Evolutionary conservation across 2,329 filamentous ascomycete genomes (phyloP).

Genomic region (Kalmusia sp.): DNA sequence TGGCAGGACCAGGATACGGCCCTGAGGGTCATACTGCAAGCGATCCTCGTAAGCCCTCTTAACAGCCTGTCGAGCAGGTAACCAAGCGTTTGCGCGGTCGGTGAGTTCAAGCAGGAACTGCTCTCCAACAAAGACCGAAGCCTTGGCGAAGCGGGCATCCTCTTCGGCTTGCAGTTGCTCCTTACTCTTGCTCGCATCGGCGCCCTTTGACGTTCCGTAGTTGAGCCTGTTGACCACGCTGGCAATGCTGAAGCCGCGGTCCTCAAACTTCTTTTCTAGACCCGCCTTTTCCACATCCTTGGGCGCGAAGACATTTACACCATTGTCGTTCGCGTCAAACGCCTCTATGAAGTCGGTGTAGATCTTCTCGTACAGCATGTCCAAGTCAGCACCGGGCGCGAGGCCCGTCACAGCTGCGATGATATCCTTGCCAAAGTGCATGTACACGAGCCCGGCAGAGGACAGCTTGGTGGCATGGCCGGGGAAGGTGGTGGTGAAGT

Average conservation of each 20-base stretch:
- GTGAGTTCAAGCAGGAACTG: slow-evolving; percentile 84
- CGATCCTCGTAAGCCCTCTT: slow-evolving; percentile 76
- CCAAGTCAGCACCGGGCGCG: slow-evolving; percentile 69
- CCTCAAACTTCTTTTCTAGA: slow-evolving; percentile 81
- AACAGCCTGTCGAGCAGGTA: slow-evolving; percentile 84
- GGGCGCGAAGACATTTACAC: slow-evolving; percentile 82
- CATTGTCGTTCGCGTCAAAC: slow-evolving; percentile 97
- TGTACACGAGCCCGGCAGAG: slow-evolving; percentile 90
- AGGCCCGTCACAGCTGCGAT: slow-evolving; percentile 72
- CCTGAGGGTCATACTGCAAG: slow-evolving; percentile 71
- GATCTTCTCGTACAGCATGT: slow-evolving; percentile 82
- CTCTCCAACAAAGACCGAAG: slow-evolving; percentile 84
- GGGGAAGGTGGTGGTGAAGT: slow-evolving; percentile 86
- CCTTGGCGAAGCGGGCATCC: slow-evolving; percentile 78
- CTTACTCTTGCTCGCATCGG: slow-evolving; percentile 36
- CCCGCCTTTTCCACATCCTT: slow-evolving; percentile 72
- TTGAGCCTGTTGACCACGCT: slow-evolving; percentile 88
- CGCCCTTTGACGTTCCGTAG: slow-evolving; percentile 64
- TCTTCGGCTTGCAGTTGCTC: slow-evolving; percentile 71
- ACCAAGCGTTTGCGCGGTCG: slow-evolving; percentile 78
- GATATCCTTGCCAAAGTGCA: slow-evolving; percentile 90
- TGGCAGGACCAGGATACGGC: slow-evolving; percentile 79
- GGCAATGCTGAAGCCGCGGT: slow-evolving; percentile 83
- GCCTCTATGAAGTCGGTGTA: slow-evolving; percentile 96
- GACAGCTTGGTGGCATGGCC: slow-evolving; percentile 86